A percentile compares a stretch with the other conserved stretches of the same genome.
These are phyloP conservation scores for Flaveria brownii DNA, from an alignment of 129 eudicot genomes.

Conservation along the genomic window DNA sequence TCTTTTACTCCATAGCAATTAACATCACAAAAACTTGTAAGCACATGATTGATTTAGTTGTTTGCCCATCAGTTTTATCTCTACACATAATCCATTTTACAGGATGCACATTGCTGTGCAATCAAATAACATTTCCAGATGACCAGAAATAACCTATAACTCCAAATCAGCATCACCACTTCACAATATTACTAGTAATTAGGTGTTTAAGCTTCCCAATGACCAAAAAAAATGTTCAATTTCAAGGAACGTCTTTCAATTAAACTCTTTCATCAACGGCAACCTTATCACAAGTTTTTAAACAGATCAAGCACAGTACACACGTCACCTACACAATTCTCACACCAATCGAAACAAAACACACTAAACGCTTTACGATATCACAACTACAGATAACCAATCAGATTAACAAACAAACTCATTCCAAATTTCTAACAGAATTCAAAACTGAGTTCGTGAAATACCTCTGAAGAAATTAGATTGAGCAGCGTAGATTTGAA, in stretches of 20 bases:
- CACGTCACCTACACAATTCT: background rate
- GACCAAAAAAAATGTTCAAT: no score
- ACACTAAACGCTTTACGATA: background rate
- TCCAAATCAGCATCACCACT: background rate
- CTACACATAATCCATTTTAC: background rate
- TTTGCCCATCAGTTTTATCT: background rate
- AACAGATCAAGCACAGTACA: background rate
- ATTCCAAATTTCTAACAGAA: background rate
- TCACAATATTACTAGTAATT: background rate
- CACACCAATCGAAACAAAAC: background rate
- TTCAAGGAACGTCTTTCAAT: no score
- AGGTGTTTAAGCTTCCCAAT: background rate
- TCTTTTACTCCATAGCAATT: no score
- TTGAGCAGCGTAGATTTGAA: conserved; percentile 54
- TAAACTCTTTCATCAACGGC: no score
- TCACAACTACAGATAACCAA: background rate
- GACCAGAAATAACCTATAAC: background rate
- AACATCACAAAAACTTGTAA: no score
- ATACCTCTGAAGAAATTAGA: conserved; percentile 66
- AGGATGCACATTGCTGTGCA: background rate
- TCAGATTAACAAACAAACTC: background rate
- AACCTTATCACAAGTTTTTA: no score
- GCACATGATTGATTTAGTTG: background rate
- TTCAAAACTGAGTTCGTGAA: conserved; percentile 5
- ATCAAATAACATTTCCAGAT: background rate